These are phyloP conservation scores for Rossbeevera mucosa DNA, from an alignment of 768 basidiomycete species.

Conservation along the genomic window DNA sequence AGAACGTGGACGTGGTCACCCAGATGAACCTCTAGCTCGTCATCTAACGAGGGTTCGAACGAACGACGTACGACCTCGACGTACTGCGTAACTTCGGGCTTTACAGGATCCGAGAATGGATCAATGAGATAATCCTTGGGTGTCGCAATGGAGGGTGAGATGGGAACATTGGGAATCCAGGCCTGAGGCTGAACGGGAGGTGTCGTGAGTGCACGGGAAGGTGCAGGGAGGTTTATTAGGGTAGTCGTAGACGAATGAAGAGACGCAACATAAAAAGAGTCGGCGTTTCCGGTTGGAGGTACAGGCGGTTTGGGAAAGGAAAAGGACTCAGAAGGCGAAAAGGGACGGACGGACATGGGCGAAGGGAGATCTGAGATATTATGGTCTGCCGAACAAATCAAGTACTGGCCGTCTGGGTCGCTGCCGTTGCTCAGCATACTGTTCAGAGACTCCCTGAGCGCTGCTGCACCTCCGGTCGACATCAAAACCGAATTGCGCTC, in stretches of 20 bases:
- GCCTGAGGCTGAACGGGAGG: constrained; percentile 10
- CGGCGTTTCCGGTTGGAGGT: not conserved
- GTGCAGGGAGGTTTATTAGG: constrained; percentile 16
- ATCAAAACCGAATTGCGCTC: constrained; percentile 28
- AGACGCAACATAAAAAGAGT: constrained; percentile 3
- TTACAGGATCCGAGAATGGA: constrained; percentile 35
- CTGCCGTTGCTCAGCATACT: constrained; percentile 36
- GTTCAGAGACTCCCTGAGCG: constrained; percentile 36
- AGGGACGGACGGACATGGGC: constrained; percentile 61
- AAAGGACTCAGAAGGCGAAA: constrained; percentile 64
- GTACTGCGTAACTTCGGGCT: constrained; percentile 35
- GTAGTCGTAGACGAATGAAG: constrained; percentile 15
- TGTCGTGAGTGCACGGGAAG: constrained; percentile 14
- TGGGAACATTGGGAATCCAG: not conserved
- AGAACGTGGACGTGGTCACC: constrained; percentile 54
- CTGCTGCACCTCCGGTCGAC: constrained; percentile 21
- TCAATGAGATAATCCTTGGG: constrained; percentile 17
- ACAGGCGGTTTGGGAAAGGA: constrained; percentile 64
- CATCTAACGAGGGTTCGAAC: constrained; percentile 51
- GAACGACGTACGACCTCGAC: constrained; percentile 51
- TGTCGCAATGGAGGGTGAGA: not conserved
- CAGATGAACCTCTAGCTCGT: constrained; percentile 52
- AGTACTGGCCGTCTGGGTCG: constrained; percentile 39
- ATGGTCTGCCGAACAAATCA: constrained; percentile 28
- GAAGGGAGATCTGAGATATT: constrained; percentile 28